Base-by-base conservation (phyloP, 352 stramenopile species). In the Aphanomyces astaci region DNA sequence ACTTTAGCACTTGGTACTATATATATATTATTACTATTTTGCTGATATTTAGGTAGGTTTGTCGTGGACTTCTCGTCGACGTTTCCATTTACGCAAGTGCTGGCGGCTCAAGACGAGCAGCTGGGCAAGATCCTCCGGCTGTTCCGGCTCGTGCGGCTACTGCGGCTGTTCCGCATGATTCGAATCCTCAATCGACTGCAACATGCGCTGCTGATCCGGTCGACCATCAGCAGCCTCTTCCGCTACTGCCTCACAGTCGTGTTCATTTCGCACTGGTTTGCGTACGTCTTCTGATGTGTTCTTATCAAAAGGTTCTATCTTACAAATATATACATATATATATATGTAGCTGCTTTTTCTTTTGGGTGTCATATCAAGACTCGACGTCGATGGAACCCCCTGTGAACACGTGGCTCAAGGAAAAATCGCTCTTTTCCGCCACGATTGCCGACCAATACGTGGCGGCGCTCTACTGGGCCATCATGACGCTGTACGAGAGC, bases 221-320 rank as follows among this genome's bases (percentile, higher is more conserved):
- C 80, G 32, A 88, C 82, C 2, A 73, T 90, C 22, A 86, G 76
- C 48, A 78, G 76, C 2, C 74, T 87, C 46, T 74, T 89, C 66
- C 85, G 85, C 63, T 90, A 87, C 52, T 78, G 75, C 65, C 78
- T 89, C 36, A 79, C 87, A 54, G 82, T 90, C 3, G 66, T 82
- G 25, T 87, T 89, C 59, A 79, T 84, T 15, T 85, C 80, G 13
- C 82, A 90, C 52, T 90, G 82, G 82, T 84, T 90, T 69, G 90
- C 76, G 62, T 68, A 68, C 46, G 60, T 39, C 9, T 53, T 4
- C 19, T 22, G 45, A 10, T 53, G n/a, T n/a, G n/a, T n/a, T n/a
- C n/a, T n/a, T n/a, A n/a, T n/a, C n/a, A n/a, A n/a, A n/a, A n/a
- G n/a, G n/a, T n/a, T n/a, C n/a, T n/a, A n/a, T n/a, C n/a, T 56